Base-by-base conservation (phyloP, 768 basidiomycete species). In the Pleurotus citrinopileatus region DNA sequence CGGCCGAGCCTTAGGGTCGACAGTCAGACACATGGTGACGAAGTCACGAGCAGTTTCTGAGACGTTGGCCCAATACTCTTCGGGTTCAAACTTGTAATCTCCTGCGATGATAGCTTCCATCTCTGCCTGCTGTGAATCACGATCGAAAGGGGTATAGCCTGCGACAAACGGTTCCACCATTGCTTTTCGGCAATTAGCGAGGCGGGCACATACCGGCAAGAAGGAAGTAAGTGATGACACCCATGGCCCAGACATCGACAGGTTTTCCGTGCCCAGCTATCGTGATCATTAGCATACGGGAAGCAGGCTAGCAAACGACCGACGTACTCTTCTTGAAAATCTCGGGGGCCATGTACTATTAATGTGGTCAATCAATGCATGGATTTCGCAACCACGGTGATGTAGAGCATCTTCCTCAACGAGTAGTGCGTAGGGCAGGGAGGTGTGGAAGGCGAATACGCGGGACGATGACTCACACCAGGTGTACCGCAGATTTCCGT, bases 401-500 rank as follows among this genome's bases (percentile, higher is more conserved):
- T 47, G 15, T 19, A 23, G n/a, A n/a, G n/a, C n/a, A n/a, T n/a
- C n/a, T n/a, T n/a, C n/a, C n/a, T n/a, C n/a, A n/a, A n/a, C n/a
- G n/a, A n/a, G n/a, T n/a, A n/a, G n/a, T n/a, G n/a, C n/a, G n/a
- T n/a, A n/a, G n/a, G n/a, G n/a, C n/a, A n/a, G n/a, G n/a, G n/a
- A n/a, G n/a, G n/a, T n/a, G n/a, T n/a, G n/a, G n/a, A n/a, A n/a
- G n/a, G n/a, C n/a, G n/a, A n/a, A n/a, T n/a, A n/a, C n/a, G n/a
- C n/a, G n/a, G n/a, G n/a, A n/a, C n/a, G n/a, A n/a, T n/a, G n/a
- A 73, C 81, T 70, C 60, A 86, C 85, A 13, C 93, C 92, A 26
- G 92, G 94, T 2, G 94, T 95, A 12, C 96, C 96, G 62, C 96
- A 99, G 32, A 98, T 91, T 67, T 98, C 97, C 0, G 94, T 98